Conservation (phyloP, 345 rosid genomes). For the Eucalyptus cladocalyx region DNA sequence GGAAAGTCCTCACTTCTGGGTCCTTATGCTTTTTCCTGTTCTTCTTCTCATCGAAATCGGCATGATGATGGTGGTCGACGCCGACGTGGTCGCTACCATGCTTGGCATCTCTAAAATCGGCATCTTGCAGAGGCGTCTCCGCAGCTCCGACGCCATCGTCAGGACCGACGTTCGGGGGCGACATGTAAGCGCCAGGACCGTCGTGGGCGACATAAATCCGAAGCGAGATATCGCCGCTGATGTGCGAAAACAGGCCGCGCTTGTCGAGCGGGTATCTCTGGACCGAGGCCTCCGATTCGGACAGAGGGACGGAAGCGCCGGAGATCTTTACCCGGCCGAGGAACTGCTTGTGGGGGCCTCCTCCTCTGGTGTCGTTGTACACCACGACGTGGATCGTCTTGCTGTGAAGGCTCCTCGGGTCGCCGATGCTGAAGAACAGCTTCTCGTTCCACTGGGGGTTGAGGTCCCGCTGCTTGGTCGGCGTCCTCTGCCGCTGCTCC, state of each 20-base stretch:
- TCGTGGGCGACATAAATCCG: neutral
- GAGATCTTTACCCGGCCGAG: constrained; percentile 6
- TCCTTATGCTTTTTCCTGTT: neutral
- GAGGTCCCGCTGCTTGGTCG: neutral
- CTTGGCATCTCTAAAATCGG: neutral
- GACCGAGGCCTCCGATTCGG: neutral
- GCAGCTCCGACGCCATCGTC: neutral
- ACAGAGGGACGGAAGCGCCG: neutral
- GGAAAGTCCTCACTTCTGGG: neutral
- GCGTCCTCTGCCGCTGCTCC: neutral
- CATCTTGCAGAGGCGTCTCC: neutral
- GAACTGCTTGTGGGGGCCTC: neutral
- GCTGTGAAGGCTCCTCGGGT: neutral
- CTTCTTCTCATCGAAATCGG: neutral
- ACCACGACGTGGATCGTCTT: neutral
- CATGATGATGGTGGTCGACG: neutral
- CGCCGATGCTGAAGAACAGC: neutral
- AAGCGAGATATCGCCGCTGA: constrained; percentile 5
- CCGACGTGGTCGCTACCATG: neutral
- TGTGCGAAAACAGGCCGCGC: neutral
- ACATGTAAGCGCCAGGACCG: neutral
- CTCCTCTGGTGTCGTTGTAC: neutral
- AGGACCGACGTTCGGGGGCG: neutral
- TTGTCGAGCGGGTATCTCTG: constrained; percentile 2
- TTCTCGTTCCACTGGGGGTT: constrained; percentile 10